Evolutionary conservation across 2,329 filamentous ascomycete species (phyloP), one percentile per base, ranked within the genome.

Genomic region (Calonectria pseudoturangicola): DNA sequence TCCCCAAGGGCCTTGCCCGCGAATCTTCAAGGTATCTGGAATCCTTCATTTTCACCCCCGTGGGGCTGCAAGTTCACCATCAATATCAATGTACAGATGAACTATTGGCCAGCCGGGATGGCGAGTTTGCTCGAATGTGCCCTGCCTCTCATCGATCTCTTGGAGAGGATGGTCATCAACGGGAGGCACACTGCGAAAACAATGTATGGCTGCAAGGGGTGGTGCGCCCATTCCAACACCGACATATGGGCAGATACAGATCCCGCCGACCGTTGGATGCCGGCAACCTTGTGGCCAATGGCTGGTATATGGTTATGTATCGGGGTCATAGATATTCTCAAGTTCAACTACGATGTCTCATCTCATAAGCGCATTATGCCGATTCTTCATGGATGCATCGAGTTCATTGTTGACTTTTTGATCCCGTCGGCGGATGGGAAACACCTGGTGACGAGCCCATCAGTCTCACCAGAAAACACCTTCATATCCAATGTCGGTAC

Each of bases 11-110:
- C 76, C 0, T 68, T 84, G 0, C 82, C 83, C 0, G 80, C 82
- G 2, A 84, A 83, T 4, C 71, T 84, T 0, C 83, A 84, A n/a
- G 83, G 82, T 0, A 80, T 84, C 30, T 84, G 82, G 83, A 84
- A 84, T 28, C 77, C 80, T 12, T 79, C 81, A 0, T 79, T 77
- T 15, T 75, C 73, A 0, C 80, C 81, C 0, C 79, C 85, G 0
- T 89, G 87, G 87, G 86, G 86, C 4, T 84, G 82, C 28, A 88
- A 87, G 72, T 88, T 85, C 69, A 89, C 87, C 0, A 86, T 89
- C 74, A 88, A 89, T 73, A 87, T 89, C 77, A 89, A 89, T 50
- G 80, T 85, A 0, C 84, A 89, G 76, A 89, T 89, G 88, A 89
- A 89, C 73, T 89, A 89, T 75, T 89, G 87, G 87, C 82, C 81